Conservation (phyloP, 2,329 filamentous ascomycete species). For the Botrytis hyacinthi region DNA sequence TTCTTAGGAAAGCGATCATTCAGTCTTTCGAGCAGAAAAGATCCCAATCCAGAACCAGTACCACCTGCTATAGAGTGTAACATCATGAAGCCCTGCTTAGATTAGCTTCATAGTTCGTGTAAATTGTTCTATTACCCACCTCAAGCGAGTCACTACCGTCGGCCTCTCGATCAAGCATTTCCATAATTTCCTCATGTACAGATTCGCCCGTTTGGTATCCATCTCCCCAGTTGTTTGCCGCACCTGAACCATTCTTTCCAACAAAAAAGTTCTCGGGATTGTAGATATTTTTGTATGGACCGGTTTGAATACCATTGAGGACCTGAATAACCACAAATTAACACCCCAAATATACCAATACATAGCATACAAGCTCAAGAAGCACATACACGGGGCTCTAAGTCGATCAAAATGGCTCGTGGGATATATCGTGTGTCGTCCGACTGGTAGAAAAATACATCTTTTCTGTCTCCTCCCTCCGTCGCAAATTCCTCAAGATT, state of each 20-base stretch:
- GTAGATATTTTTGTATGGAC: conserved; percentile 97
- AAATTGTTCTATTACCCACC: conserved; percentile 44
- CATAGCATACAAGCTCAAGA: background rate
- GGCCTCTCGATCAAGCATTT: conserved; percentile 98
- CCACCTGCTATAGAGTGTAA: conserved; percentile 97
- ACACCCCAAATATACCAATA: background rate
- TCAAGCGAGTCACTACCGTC: conserved; percentile 97
- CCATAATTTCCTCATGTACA: conserved; percentile 95
- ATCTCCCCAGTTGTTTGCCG: conserved; percentile 97
- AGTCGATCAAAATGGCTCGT: conserved; percentile 88
- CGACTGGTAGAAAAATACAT: conserved; percentile 99
- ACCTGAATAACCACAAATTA: conserved; percentile 50
- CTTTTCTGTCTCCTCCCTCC: conserved; percentile 95
- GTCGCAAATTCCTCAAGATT: conserved; percentile 98
- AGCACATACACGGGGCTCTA: conserved; percentile 75
- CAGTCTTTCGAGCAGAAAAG: conserved; percentile 88
- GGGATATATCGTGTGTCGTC: conserved; percentile 99
- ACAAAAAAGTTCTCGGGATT: conserved; percentile 99
- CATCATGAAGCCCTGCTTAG: conserved; percentile 84
- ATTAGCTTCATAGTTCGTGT: conserved; percentile 31
- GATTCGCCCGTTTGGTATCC: conserved; percentile 90
- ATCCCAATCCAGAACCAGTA: conserved; percentile 93
- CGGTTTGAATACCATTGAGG: conserved; percentile 87
- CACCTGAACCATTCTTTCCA: conserved; percentile 87
- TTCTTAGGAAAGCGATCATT: conserved; percentile 99